Evolutionary conservation across 495 filamentous ascomycete species (phyloP), one percentile per base, ranked within the genome.

Genomic region (Oidiodendron maius): DNA sequence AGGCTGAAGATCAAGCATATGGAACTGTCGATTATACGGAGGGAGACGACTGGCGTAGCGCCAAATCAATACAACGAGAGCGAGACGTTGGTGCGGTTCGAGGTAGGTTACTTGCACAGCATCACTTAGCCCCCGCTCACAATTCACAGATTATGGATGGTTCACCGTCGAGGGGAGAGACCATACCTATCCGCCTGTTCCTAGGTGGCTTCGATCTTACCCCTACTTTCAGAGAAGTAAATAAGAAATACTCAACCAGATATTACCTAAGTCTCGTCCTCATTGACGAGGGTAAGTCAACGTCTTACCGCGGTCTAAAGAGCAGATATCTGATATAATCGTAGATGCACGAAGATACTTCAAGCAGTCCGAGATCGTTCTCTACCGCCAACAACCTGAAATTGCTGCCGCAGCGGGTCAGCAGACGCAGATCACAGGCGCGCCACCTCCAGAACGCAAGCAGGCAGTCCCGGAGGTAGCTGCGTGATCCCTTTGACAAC

Each of bases 41-140:
- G 93, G 53, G 93, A 99, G 70, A 97, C 93, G 4, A 97, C 93
- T 5, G 93, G 93, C 15, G 89, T 87, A 2, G 87, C 93, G n/a
- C 93, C 93, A n/a, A 99, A 99, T 68, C 94, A 99, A 64, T 99
- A 99, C 65, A 97, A 99, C 65, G 93, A 99, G 74, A 96, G 89
- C 67, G 93, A 99, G 70, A 99, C 93, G 12, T 71, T 99, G 61
- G 93, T 99, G 48, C 80, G 93, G 50, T 99, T 99, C 58, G 93
- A 99, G 82, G 89, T 93, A 65, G 63, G 78, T 53, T 48, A 24
- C 2, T 20, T 1, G 39, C 15, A 21, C 3, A 10, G 21, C 21
- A 12, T 23, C 20, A 20, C 12, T 26, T 32, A 10, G 36, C 24
- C 0, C 20, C 21, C 21, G 37, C 44, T 38, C 57, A 41, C 50